phyloP scores from a whole-genome alignment of 345 rosid species.

The Abelmoschus esculentus region DNA sequence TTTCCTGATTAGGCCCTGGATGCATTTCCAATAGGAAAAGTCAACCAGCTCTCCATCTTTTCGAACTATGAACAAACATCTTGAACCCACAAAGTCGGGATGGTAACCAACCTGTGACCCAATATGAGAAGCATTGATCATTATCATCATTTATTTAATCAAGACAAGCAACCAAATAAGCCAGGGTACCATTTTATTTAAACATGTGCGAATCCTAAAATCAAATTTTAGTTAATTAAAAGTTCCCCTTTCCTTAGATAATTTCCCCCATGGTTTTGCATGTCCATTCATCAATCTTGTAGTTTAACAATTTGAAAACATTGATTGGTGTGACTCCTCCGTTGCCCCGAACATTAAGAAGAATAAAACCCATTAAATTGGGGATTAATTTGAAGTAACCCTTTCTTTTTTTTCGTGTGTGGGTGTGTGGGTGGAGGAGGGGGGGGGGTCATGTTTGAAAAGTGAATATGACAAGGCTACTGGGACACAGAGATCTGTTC shows the following conservation, averaged over 20 bases:
- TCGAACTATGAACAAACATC: constrained; percentile 4
- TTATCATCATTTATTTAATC: constrained; percentile 14
- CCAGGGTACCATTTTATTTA: background rate
- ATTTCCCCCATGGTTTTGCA: background rate
- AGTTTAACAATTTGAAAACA: no score
- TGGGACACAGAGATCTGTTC: background rate
- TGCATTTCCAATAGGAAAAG: constrained; percentile 98
- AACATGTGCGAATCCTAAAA: background rate
- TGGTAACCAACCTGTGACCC: background rate
- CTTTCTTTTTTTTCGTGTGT: no score
- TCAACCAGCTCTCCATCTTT: constrained; percentile 4
- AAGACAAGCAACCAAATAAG: constrained; percentile 1
- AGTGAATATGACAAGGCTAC: background rate
- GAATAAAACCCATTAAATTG: no score
- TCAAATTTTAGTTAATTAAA: background rate
- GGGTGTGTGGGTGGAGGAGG: no score
- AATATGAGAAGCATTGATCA: constrained; percentile 9
- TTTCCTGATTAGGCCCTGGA: constrained; percentile 80
- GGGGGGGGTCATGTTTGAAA: background rate
- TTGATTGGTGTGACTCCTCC: no score
- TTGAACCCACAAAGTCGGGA: constrained; percentile 3
- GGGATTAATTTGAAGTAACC: no score
- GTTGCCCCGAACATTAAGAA: no score
- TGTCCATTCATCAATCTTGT: no score
- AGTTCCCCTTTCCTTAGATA: background rate